Evolutionary conservation across 129 eudicot species (phyloP).

Genomic region (Helichrysum umbraculigerum): DNA sequence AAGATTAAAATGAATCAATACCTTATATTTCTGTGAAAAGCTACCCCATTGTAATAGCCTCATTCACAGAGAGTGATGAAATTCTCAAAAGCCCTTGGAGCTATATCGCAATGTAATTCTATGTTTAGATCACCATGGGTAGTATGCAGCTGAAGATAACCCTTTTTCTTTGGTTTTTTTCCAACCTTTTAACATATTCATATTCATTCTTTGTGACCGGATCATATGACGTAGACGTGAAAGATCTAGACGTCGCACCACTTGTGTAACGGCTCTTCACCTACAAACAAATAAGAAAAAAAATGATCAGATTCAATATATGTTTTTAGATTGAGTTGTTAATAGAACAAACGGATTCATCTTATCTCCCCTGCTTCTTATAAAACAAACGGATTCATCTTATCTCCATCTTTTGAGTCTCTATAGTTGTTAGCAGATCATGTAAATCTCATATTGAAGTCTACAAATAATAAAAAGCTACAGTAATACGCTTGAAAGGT

Average conservation of each 20-base stretch:
- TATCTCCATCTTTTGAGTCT: no score
- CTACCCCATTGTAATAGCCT: slow-evolving; percentile 86
- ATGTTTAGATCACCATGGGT: slow-evolving; percentile 96
- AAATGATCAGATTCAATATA: no score
- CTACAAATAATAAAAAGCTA: no score
- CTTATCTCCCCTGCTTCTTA: no score
- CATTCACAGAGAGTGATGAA: slow-evolving; percentile 93
- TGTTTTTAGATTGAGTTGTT: no score
- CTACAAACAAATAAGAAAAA: slow-evolving; percentile 32
- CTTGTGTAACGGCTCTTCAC: slow-evolving; percentile 92
- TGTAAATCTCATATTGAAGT: no score
- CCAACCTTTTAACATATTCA: slow-evolving; percentile 86
- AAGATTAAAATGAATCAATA: slow-evolving; percentile 15
- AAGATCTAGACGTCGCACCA: slow-evolving; percentile 96
- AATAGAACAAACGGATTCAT: no score
- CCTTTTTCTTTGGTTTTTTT: slow-evolving; percentile 93
- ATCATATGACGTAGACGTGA: slow-evolving; percentile 88
- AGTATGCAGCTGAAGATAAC: slow-evolving; percentile 80
- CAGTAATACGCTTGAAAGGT: no score
- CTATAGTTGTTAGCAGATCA: no score
- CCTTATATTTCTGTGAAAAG: slow-evolving; percentile 93
- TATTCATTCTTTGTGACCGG: slow-evolving; percentile 87
- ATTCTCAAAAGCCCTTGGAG: slow-evolving; percentile 97
- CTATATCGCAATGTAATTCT: slow-evolving; percentile 91
- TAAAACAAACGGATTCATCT: no score